phyloP scores from a whole-genome alignment of 441 rosid species.

The Monsonia emarginata region DNA sequence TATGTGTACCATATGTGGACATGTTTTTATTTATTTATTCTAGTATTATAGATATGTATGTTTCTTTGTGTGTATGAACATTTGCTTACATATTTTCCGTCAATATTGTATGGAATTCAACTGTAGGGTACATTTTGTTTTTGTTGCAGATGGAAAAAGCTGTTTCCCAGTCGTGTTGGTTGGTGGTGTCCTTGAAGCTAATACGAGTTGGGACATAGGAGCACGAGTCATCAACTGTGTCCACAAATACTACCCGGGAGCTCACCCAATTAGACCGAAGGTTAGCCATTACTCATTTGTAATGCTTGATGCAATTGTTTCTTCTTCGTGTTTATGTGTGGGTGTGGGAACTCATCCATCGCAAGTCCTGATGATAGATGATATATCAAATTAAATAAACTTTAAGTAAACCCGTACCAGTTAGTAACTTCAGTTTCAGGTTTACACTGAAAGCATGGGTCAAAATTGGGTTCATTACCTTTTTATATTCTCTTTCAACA shows the following conservation, averaged over 20 bases:
- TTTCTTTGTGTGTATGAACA: neutral
- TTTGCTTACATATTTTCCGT: neutral
- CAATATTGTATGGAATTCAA: neutral
- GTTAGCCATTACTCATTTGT: constrained; percentile 8
- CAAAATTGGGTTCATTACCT: neutral
- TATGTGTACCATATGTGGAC: neutral
- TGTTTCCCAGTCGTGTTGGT: constrained; percentile 24
- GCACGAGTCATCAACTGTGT: constrained; percentile 21
- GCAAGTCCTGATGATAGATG: neutral
- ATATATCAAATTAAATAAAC: neutral
- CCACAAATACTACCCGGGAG: constrained; percentile 22
- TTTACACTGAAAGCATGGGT: neutral
- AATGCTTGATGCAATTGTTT: neutral
- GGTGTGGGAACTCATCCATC: neutral
- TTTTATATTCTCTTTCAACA: neutral
- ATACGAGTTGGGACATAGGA: constrained; percentile 25
- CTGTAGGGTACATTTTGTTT: neutral
- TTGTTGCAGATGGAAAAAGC: constrained; percentile 22
- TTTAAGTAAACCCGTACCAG: neutral
- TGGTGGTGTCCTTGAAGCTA: constrained; percentile 27
- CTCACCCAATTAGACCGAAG: constrained; percentile 24
- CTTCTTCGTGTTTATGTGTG: too few species aligned
- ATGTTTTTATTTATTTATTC: neutral
- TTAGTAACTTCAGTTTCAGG: neutral
- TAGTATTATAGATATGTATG: neutral